Evolutionary conservation across 2,329 filamentous ascomycete genomes (phyloP).

Genomic region (Penicillium crustosum): DNA sequence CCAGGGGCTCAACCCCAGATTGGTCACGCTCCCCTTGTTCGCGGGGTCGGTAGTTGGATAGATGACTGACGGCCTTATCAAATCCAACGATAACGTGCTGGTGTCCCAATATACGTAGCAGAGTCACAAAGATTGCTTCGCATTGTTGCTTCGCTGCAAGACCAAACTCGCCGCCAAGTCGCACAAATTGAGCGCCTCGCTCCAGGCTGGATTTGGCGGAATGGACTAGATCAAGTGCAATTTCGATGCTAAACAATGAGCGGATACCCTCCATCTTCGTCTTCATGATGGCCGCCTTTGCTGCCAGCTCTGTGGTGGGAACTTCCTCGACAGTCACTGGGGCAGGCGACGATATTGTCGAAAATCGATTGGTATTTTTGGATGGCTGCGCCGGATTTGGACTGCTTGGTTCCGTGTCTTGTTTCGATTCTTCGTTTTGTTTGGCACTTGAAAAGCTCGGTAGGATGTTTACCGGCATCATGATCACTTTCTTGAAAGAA

Average conservation of each 20-base stretch:
- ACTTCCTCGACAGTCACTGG: constrained; percentile 57
- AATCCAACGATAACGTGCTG: constrained; percentile 91
- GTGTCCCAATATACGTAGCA: constrained; percentile 80
- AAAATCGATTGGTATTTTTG: constrained; percentile 40
- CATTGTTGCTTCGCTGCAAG: constrained; percentile 86
- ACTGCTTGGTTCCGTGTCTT: constrained; percentile 22
- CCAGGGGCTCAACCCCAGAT: constrained; percentile 79
- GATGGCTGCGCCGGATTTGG: constrained; percentile 20
- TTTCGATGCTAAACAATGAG: constrained; percentile 92
- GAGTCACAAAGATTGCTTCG: constrained; percentile 78
- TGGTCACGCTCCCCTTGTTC: constrained; percentile 64
- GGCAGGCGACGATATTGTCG: constrained; percentile 37
- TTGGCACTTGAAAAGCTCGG: constrained; percentile 67
- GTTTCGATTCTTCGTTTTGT: constrained; percentile 44
- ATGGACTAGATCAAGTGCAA: constrained; percentile 86
- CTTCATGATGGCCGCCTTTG: constrained; percentile 97
- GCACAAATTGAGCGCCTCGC: constrained; percentile 77
- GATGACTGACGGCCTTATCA: constrained; percentile 84
- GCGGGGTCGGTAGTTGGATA: constrained; percentile 87
- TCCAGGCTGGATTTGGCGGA: constrained; percentile 84
- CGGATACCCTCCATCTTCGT: constrained; percentile 91
- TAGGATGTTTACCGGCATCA: constrained; percentile 95
- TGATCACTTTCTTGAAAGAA: constrained; percentile 97
- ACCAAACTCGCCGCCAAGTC: constrained; percentile 74
- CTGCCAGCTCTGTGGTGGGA: constrained; percentile 86